Conservation (phyloP, 2,329 filamentous ascomycete genomes). For the Arachnopeziza araneosa region DNA sequence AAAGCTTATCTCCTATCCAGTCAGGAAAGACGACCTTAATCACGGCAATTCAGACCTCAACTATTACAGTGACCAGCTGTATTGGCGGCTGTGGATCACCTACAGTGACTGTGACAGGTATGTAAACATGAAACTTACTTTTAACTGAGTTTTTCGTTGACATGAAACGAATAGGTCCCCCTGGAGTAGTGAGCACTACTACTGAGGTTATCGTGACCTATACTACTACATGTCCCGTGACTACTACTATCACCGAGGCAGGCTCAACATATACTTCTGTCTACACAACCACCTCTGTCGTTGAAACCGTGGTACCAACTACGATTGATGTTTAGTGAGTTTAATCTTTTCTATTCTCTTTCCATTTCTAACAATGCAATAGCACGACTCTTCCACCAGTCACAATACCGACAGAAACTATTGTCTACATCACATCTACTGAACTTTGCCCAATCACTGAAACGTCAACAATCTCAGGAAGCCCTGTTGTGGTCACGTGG, state of each 20-base stretch:
- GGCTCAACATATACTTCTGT: conserved; percentile 36
- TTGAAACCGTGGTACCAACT: conserved; percentile 20
- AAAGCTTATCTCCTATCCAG: conserved; percentile 4
- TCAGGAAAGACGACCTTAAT: conserved; percentile 20
- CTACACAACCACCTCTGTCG: conserved; percentile 39
- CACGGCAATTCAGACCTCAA: conserved; percentile 24
- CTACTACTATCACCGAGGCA: conserved; percentile 30
- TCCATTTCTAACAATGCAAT: conserved; percentile 1
- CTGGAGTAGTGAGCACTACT: conserved; percentile 11
- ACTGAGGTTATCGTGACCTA: conserved; percentile 19
- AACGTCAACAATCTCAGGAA: conserved; percentile 39
- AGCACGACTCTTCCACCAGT: conserved; percentile 5
- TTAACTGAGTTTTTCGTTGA: background rate
- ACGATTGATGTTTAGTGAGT: conserved; percentile 13
- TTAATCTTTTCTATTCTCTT: background rate
- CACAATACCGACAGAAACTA: conserved; percentile 24
- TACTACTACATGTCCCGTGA: conserved; percentile 35
- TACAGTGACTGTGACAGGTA: background rate
- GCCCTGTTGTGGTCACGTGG: conserved; percentile 31
- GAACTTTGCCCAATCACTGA: conserved; percentile 41
- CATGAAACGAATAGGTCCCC: conserved; percentile 6
- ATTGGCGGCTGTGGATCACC: conserved; percentile 10
- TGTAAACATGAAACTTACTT: background rate
- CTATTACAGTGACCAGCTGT: conserved; percentile 23
- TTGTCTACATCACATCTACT: conserved; percentile 32